Conservation (phyloP, 164 flowering plant genomes). For the Nelumbo lutea region DNA sequence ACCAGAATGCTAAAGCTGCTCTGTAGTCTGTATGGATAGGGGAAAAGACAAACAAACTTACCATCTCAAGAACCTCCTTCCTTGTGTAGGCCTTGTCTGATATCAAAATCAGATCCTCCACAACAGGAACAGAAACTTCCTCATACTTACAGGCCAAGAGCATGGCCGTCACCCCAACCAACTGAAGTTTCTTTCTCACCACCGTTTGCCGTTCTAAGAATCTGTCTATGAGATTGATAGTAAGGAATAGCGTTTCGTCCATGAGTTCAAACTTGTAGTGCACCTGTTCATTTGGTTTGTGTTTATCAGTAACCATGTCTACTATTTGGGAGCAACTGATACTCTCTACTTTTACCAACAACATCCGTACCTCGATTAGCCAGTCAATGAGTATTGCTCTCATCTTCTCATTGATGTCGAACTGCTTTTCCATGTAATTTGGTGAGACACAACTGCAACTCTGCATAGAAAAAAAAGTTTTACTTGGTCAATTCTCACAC, state of each 20-base stretch:
- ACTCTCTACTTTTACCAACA: no score
- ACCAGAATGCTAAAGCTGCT: neutral
- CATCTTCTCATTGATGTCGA: constrained; percentile 75
- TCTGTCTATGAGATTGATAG: constrained; percentile 73
- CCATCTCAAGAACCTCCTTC: constrained; percentile 79
- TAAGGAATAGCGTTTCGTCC: constrained; percentile 79
- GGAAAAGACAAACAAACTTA: constrained; percentile 14
- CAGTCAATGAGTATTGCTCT: constrained; percentile 83
- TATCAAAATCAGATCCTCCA: constrained; percentile 66
- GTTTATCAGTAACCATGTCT: neutral
- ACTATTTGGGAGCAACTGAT: neutral
- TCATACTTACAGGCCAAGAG: constrained; percentile 89
- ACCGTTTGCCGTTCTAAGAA: constrained; percentile 51
- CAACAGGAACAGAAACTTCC: constrained; percentile 68
- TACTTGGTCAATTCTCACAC: neutral
- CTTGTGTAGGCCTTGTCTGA: constrained; percentile 75
- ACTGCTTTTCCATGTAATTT: constrained; percentile 63
- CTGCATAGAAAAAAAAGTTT: constrained; percentile 28
- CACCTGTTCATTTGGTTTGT: constrained; percentile 38
- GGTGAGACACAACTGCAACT: constrained; percentile 45
- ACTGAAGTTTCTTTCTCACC: constrained; percentile 68
- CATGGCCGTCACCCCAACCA: constrained; percentile 86
- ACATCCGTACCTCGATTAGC: constrained; percentile 68
- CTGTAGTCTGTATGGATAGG: neutral
- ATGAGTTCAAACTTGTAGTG: constrained; percentile 78